phyloP scores from a whole-genome alignment of 192 early-diverging fungal genomes.

The Coemansia sp. region DNA sequence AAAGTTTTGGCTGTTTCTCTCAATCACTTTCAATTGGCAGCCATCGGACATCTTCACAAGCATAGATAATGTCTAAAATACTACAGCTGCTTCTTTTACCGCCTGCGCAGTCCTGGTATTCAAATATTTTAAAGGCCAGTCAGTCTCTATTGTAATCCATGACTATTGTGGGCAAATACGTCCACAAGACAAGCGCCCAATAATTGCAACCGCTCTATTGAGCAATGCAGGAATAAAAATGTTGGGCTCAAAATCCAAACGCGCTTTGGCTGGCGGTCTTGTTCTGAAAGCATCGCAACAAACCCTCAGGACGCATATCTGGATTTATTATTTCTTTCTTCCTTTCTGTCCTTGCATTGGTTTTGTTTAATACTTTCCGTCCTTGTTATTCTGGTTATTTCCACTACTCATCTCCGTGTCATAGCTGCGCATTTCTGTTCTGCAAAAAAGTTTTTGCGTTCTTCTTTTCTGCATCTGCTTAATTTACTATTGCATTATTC shows the following conservation, averaged over 20 bases:
- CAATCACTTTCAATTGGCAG: not conserved
- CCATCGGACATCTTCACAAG: not conserved
- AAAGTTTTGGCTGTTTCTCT: not conserved
- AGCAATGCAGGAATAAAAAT: not conserved
- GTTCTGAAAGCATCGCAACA: no score
- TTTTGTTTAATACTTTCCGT: not conserved
- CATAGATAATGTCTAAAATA: not conserved
- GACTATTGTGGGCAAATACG: not conserved
- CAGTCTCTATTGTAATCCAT: not conserved
- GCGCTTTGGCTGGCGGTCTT: no score
- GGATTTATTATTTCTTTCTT: no score
- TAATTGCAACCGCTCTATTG: not conserved
- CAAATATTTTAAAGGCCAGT: not conserved
- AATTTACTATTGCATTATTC: not conserved
- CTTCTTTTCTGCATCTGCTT: not conserved
- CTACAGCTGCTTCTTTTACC: not conserved
- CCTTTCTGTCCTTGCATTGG: no score
- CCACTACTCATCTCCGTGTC: not conserved
- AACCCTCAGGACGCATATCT: no score
- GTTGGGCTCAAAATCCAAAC: no score
- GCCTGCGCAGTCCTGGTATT: not conserved
- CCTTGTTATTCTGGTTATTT: not conserved
- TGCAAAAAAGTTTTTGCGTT: not conserved
- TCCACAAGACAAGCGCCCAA: not conserved
- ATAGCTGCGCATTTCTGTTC: slow-evolving; percentile 1